Base-by-base conservation (phyloP, 148 eudicot species). In the Suaeda aralocaspica region DNA sequence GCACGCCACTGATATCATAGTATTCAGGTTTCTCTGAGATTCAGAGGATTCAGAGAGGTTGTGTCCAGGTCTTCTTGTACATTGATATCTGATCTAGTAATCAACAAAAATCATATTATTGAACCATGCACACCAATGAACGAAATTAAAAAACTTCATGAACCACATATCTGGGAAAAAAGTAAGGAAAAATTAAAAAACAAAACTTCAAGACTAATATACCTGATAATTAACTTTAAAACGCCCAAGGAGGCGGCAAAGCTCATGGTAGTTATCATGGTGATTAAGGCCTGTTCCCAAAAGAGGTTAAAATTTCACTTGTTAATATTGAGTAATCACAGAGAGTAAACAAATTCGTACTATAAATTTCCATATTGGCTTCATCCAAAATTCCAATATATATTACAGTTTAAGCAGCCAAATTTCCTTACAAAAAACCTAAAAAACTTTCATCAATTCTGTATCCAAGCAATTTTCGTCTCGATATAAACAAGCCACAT, bases 161-260 rank as follows among this genome's bases (percentile, higher is more conserved):
- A 19, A n/a, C 14, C 24, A 51, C 22, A 24, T 6, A 25, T 15
- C 2, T 8, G 33, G 29, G 7, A 31, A 21, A 5, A 42, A 7
- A 15, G 33, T 19, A 5, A 31, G 33, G 5, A 53, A 22, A 15
- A 62, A 18, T 56, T 56, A 12, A 53, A 22, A 33, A 42, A 18
- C 2, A 15, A 69, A 26, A 29, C 24, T 8, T 7, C 25, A 64
- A 26, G 19, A 42, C 22, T 5, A 58, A 72, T 19, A 7, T 77
- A 94, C 99, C 99, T 91, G 96, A 77, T 80, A 94, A 82, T 86
- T 80, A 58, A 86, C 76, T 79, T 84, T 89, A 66, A 94, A 94
- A 64, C 97, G 89, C 60, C 99, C 89, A 69, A 94, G 91, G 60
- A 94, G 96, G 74, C 97, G 99, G 74, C 99, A 94, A 82, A 87